Evolutionary conservation across 225 moss, liverwort and hornwort genomes (phyloP), one percentile per base, ranked within the genome.

Genomic region (Anthoceros angustus): DNA sequence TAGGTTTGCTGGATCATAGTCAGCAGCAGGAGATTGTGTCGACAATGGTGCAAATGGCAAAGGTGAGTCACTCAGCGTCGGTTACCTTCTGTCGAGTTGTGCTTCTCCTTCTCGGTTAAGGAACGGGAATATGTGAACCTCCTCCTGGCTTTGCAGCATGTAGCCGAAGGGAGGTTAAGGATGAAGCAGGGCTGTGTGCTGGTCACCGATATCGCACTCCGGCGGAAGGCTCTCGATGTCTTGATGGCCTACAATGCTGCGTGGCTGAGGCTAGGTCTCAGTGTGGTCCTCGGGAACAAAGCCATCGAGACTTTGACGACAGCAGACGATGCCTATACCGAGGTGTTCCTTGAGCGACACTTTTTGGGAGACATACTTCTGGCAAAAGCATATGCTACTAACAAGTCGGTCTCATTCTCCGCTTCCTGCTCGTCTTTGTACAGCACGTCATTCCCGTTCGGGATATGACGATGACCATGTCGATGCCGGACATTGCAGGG

Each of bases 151-250:
- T 55, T 72, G 77, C 90, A 90, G 90, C 75, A 83, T 73, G 76
- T 90, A 61, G 90, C 87, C 66, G 90, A 90, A 71, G 90, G 90
- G 63, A 87, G 90, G 70, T 70, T 90, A 72, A 85, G 82, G 63
- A 90, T 90, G 87, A 87, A 85, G 77, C 80, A 78, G 62, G 77
- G 83, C 20, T 87, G 86, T 69, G 73, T 76, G 20, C 43, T 85
- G 39, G 71, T 90, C 62, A 72, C 82, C 45, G 90, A 90, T 64
- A 81, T 87, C 25, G 87, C 87, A 12, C 60, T 87, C n/a, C 79
- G 83, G 42, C 78, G 80, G 40, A 90, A 87, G 79, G 90, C 87
- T 64, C 55, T 90, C 39, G 69, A 73, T 39, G 85, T 90, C 66
- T 77, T 90, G 46, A 68, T 85, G 77, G 83, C 80, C 64, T 90